These are phyloP conservation scores for Graphiopsis chlorocephala DNA, from an alignment of 2,329 filamentous ascomycete genomes.

Conservation along the genomic window DNA sequence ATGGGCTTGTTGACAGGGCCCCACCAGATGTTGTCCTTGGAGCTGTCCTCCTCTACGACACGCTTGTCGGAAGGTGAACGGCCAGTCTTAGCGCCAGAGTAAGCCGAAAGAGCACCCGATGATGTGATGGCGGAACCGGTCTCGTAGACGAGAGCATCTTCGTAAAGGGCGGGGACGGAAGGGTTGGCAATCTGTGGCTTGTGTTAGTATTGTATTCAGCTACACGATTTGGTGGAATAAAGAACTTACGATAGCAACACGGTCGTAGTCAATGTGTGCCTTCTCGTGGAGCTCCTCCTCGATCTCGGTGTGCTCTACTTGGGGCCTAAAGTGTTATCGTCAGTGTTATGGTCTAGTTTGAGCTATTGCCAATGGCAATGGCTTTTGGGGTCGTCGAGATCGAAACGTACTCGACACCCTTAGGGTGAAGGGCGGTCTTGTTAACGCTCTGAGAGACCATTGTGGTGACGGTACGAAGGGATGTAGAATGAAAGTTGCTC, in stretches of 20 bases:
- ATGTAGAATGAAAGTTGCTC: slow-evolving; percentile 59
- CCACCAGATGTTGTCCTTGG: slow-evolving; percentile 96
- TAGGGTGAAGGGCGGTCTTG: slow-evolving; percentile 87
- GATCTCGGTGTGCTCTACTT: slow-evolving; percentile 88
- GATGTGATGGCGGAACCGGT: slow-evolving; percentile 96
- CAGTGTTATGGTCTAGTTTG: slow-evolving; percentile 7
- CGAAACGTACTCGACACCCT: slow-evolving; percentile 77
- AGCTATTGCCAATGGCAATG: background rate
- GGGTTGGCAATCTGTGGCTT: slow-evolving; percentile 73
- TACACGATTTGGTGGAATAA: background rate
- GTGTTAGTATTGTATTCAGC: background rate
- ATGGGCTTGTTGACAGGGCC: slow-evolving; percentile 99
- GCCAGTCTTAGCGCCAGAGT: slow-evolving; percentile 97
- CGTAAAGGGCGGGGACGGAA: slow-evolving; percentile 91
- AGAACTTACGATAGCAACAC: slow-evolving; percentile 84
- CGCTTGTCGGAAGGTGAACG: slow-evolving; percentile 97
- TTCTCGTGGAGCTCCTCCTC: slow-evolving; percentile 97
- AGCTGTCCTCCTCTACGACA: slow-evolving; percentile 86
- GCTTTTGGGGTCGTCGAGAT: background rate
- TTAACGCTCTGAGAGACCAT: slow-evolving; percentile 63
- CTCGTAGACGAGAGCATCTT: slow-evolving; percentile 98
- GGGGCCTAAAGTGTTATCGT: slow-evolving; percentile 58
- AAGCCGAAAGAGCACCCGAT: slow-evolving; percentile 89
- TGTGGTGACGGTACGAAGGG: slow-evolving; percentile 46
- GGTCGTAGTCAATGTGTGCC: slow-evolving; percentile 98